Evolutionary conservation across 352 stramenopile species (phyloP).

Genomic region (Pilasporangium apinafurcum): DNA sequence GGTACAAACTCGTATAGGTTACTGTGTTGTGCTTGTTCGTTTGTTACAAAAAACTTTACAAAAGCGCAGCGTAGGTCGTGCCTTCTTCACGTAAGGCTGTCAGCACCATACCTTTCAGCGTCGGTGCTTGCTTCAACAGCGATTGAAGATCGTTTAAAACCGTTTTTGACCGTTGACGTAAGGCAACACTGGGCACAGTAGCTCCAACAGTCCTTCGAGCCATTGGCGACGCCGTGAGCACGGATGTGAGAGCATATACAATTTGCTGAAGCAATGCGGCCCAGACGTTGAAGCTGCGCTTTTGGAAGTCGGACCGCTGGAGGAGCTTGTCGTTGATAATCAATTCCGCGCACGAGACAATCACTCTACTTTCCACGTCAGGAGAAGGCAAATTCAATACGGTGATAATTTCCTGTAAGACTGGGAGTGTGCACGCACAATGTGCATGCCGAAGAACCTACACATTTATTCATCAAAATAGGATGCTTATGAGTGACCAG

Average conservation of each 20-base stretch:
- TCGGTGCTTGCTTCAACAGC: slow-evolving; percentile 29
- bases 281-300: slow-evolving; percentile 43
- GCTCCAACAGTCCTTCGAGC: background rate
- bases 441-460: slow-evolving; percentile 23
- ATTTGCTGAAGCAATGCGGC: slow-evolving; percentile 24
- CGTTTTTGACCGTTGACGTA: slow-evolving; percentile 1
- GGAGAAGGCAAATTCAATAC: background rate
- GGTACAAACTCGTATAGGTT: too few relatives aligned
- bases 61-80: slow-evolving; percentile 11
- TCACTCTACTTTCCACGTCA: background rate
- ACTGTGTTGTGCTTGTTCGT: too few relatives aligned
- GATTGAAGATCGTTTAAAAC: slow-evolving; percentile 10
- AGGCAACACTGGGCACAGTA: slow-evolving; percentile 2
- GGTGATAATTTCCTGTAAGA: slow-evolving; percentile 24
- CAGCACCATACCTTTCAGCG: slow-evolving; percentile 40
- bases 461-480: too few relatives aligned
- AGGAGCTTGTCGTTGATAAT: slow-evolving; percentile 32
- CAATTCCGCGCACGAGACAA: slow-evolving; percentile 26
- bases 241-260: slow-evolving; percentile 15
- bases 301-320: slow-evolving; percentile 43
- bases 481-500: too few relatives aligned
- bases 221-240: background rate
- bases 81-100: background rate
- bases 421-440: slow-evolving; percentile 24
- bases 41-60: too few relatives aligned